Evolutionary conservation across 1,139 yeast genomes (phyloP).

Genomic region (Diutina rugosa): DNA sequence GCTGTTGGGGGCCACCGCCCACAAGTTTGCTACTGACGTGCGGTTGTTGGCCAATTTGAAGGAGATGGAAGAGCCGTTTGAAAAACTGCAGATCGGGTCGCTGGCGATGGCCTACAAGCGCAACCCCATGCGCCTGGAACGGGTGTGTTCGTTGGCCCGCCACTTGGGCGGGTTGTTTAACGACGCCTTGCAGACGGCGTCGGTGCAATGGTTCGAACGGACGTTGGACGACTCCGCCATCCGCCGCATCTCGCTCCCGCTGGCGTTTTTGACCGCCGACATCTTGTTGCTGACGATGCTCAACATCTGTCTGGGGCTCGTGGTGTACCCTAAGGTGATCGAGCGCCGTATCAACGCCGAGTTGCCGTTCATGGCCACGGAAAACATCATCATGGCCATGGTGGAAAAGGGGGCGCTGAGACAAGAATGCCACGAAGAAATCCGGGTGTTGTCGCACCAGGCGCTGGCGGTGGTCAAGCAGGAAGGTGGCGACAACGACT

Average conservation of each 20-base stretch:
- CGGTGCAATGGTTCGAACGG: slow-evolving; percentile 99
- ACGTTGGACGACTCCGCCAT: slow-evolving; percentile 97
- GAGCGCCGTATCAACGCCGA: slow-evolving; percentile 92
- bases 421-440: slow-evolving; percentile 97
- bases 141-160: slow-evolving; percentile 95
- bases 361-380: slow-evolving; percentile 99
- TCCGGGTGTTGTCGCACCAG: slow-evolving; percentile 92
- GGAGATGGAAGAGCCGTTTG: slow-evolving; percentile 97
- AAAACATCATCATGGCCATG: slow-evolving; percentile 98
- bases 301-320: slow-evolving; percentile 89
- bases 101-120: slow-evolving; percentile 99
- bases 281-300: slow-evolving; percentile 79
- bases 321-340: slow-evolving; percentile 96
- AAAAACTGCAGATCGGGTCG: slow-evolving; percentile 94
- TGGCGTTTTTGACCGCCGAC: slow-evolving; percentile 94
- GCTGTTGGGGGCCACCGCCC: slow-evolving; percentile 92
- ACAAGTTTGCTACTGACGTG: slow-evolving; percentile 95
- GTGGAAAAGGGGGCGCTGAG: slow-evolving; percentile 96
- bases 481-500: slow-evolving; percentile 96
- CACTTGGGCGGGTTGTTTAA: slow-evolving; percentile 84
- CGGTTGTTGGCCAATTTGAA: slow-evolving; percentile 92
- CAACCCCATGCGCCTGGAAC: slow-evolving; percentile 98
- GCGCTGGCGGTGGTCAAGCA: slow-evolving; percentile 97
- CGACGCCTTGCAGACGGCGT: slow-evolving; percentile 92
- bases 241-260: slow-evolving; percentile 92